phyloP scores from a whole-genome alignment of 805 yeast genomes.

The baker's yeast (Saccharomyces cerevisiae) region DNA sequence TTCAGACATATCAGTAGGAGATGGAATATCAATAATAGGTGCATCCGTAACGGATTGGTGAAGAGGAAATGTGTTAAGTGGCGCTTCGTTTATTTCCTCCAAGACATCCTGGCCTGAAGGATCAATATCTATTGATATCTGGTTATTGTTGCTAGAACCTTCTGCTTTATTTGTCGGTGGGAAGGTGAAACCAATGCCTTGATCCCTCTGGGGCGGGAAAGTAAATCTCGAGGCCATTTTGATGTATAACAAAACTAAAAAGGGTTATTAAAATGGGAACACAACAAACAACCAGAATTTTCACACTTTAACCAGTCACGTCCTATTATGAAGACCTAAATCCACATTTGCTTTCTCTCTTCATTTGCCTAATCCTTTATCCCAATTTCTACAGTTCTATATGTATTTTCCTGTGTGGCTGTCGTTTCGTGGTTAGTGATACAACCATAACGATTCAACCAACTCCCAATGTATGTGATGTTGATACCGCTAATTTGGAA shows the following conservation, averaged over 20 bases:
- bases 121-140: background rate
- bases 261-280: background rate
- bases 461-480: background rate
- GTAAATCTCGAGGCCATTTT: slow-evolving; percentile 24
- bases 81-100: background rate
- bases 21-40: slow-evolving; percentile 15
- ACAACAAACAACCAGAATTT: background rate
- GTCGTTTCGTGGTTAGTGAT: background rate
- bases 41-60: slow-evolving; percentile 3
- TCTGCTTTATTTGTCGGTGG: background rate
- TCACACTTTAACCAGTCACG: background rate
- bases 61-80: background rate
- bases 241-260: background rate
- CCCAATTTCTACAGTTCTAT: background rate
- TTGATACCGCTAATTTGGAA: background rate
- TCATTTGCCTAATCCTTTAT: background rate
- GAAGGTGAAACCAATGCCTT: slow-evolving; percentile 1
- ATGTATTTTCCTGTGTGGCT: background rate
- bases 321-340: background rate
- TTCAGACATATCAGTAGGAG: slow-evolving; percentile 9
- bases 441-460: background rate
- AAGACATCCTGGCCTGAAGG: background rate
- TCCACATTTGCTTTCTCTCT: background rate
- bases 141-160: background rate
- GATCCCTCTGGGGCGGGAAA: slow-evolving; percentile 18